A percentile compares a stretch with the other conserved stretches of the same genome.
These are phyloP conservation scores for Penicillium salamii DNA, from an alignment of 495 filamentous ascomycete species.

Conservation along the genomic window DNA sequence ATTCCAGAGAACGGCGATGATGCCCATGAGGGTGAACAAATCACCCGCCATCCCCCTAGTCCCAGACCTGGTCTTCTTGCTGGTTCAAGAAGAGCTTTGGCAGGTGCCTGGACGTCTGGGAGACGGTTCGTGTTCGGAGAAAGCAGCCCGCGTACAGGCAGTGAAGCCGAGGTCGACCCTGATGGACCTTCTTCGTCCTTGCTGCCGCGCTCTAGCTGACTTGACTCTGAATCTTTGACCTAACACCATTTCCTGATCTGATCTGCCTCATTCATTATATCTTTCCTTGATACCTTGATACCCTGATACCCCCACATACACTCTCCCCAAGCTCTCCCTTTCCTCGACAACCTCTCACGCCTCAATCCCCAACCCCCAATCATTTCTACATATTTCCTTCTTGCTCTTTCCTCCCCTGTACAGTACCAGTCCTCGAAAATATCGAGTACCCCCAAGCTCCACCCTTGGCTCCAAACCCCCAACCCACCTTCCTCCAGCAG, in stretches of 20 bases:
- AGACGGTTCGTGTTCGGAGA: constrained; percentile 27
- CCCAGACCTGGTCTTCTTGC: constrained; percentile 21
- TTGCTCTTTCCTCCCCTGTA: not conserved
- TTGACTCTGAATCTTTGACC: no score
- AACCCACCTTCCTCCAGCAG: not conserved
- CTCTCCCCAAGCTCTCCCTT: not conserved
- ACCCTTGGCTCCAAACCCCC: not conserved
- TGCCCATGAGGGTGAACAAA: not conserved
- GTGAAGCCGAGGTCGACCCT: not conserved
- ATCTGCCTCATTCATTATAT: no score
- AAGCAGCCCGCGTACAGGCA: constrained; percentile 22
- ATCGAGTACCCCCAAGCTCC: not conserved
- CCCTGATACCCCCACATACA: not conserved
- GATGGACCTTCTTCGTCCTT: constrained; percentile 18
- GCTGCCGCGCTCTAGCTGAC: constrained; percentile 9
- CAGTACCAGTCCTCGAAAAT: not conserved
- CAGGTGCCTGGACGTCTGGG: constrained; percentile 27
- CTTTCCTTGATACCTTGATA: not conserved
- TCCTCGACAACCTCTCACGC: not conserved
- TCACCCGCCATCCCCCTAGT: not conserved
- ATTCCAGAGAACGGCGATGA: constrained; percentile 19
- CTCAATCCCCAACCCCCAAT: not conserved
- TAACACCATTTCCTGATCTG: constrained; percentile 7
- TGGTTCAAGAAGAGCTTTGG: constrained; percentile 31
- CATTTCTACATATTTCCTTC: not conserved